phyloP scores from a whole-genome alignment of 257 asterid genomes.

The Primulina tabacum region DNA sequence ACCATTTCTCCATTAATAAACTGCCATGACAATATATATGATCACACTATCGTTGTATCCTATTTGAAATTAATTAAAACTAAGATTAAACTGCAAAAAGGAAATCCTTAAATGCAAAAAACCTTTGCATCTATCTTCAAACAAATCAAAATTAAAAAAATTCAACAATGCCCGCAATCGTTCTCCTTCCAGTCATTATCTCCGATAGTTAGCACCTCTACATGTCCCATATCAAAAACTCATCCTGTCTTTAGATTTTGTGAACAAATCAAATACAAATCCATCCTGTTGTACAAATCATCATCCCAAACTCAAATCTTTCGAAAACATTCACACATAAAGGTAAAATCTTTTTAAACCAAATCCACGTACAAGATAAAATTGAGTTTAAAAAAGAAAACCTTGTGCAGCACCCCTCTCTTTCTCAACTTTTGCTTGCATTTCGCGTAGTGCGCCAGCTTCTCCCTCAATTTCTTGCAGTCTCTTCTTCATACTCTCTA shows the following conservation, averaged over 20 bases:
- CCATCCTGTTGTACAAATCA: neutral
- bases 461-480: conserved; percentile 82
- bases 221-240: neutral
- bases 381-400: conserved; percentile 15
- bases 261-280: conserved; percentile 7
- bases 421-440: conserved; percentile 76
- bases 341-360: neutral
- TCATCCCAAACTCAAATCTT: neutral
- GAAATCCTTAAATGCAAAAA: no score
- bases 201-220: conserved; percentile 4
- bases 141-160: neutral
- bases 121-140: no score
- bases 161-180: conserved; percentile 6
- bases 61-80: conserved; percentile 8
- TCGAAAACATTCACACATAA: neutral
- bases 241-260: neutral
- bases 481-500: conserved; percentile 67
- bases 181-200: neutral
- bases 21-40: no score
- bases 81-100: no score
- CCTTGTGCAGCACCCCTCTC: conserved; percentile 69
- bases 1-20: no score
- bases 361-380: neutral
- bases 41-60: no score
- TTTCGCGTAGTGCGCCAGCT: conserved; percentile 75